phyloP scores from a whole-genome alignment of 2,329 filamentous ascomycete genomes.

The Apiospora marii region DNA sequence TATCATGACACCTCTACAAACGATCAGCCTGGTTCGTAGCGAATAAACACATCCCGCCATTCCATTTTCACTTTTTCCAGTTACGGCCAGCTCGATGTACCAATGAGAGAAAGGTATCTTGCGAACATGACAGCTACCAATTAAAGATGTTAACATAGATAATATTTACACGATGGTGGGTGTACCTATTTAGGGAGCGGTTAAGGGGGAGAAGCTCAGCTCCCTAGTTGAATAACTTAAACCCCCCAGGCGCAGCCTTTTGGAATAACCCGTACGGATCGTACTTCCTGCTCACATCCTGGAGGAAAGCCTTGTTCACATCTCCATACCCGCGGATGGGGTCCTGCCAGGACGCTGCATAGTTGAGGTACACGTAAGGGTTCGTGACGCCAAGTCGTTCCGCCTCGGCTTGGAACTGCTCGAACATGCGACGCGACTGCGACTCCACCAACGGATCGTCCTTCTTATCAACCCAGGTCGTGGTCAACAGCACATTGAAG shows the following conservation, averaged over 20 bases:
- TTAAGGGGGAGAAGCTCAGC: neutral
- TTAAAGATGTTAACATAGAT: too few species aligned
- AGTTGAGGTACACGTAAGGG: slow-evolving; percentile 48
- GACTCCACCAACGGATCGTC: neutral
- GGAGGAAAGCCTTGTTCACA: slow-evolving; percentile 46
- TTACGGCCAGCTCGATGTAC: too few species aligned
- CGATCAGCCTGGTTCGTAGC: neutral
- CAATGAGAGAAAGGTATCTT: too few species aligned
- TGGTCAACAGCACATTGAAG: neutral
- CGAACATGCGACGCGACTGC: neutral
- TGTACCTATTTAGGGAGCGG: too few species aligned
- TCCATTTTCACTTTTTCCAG: neutral
- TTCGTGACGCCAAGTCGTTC: neutral
- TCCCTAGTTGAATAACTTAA: slow-evolving; percentile 41
- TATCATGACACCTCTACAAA: neutral
- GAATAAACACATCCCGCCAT: neutral
- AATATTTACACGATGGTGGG: neutral
- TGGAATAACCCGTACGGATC: slow-evolving; percentile 48
- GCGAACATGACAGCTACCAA: too few species aligned
- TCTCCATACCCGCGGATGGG: slow-evolving; percentile 50
- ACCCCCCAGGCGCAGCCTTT: slow-evolving; percentile 47
- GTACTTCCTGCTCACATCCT: slow-evolving; percentile 44
- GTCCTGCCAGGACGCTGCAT: slow-evolving; percentile 51
- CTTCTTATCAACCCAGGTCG: slow-evolving; percentile 6
- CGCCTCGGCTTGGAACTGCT: slow-evolving; percentile 2